Percentiles rank a stretch among this genome's conserved stretches.
These are phyloP conservation scores for Sphaerulina vaccinii DNA, from an alignment of 2,329 filamentous ascomycete species.

Conservation along the genomic window DNA sequence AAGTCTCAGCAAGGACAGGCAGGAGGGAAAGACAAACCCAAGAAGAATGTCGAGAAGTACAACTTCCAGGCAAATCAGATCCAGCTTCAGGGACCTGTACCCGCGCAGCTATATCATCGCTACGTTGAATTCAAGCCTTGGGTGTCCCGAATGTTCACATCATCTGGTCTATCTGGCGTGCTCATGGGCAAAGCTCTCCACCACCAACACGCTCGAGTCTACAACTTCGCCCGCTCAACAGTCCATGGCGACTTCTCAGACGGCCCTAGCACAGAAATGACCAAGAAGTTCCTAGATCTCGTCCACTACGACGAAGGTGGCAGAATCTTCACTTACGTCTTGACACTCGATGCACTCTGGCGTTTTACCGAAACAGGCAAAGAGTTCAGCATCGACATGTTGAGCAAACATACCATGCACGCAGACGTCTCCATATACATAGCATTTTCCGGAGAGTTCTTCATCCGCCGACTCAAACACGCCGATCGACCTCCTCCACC, in stretches of 20 bases:
- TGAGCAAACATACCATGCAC: constrained; percentile 97
- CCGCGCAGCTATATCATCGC: constrained; percentile 77
- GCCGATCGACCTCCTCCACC: constrained; percentile 41
- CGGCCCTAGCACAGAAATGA: constrained; percentile 65
- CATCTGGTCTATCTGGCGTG: constrained; percentile 71
- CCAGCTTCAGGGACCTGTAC: constrained; percentile 80
- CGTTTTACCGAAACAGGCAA: constrained; percentile 95
- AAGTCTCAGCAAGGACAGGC: constrained; percentile 17
- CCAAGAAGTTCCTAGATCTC: constrained; percentile 79
- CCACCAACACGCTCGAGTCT: constrained; percentile 84
- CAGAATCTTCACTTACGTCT: constrained; percentile 85
- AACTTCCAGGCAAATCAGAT: constrained; percentile 93
- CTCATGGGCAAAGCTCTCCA: constrained; percentile 82
- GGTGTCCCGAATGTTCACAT: constrained; percentile 83
- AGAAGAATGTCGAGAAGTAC: constrained; percentile 57
- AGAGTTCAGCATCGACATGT: constrained; percentile 88
- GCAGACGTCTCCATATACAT: constrained; percentile 89
- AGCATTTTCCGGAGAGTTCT: constrained; percentile 90
- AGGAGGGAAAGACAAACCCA: constrained; percentile 9
- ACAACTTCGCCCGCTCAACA: constrained; percentile 80
- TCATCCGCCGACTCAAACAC: constrained; percentile 69
- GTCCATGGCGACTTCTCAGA: constrained; percentile 63
- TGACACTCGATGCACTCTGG: constrained; percentile 81
- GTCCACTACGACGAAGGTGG: constrained; percentile 83
- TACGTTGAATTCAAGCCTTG: constrained; percentile 92